Conservation (phyloP, 306 rosid species). For the Begonia loranthoides region DNA sequence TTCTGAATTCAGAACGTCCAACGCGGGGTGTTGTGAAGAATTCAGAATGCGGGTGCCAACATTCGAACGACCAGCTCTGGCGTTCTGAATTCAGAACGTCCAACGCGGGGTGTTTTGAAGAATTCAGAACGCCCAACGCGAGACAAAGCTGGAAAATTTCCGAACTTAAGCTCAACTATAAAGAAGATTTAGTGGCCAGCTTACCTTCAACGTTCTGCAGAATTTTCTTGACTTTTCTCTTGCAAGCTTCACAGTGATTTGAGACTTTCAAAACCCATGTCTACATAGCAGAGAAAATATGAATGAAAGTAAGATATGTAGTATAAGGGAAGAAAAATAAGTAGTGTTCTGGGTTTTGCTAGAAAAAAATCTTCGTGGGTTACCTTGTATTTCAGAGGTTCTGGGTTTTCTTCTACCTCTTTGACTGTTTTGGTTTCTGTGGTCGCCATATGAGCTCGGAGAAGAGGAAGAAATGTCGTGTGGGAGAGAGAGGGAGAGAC, state of each 20-base stretch:
- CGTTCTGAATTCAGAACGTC: no score
- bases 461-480: no score
- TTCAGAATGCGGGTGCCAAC: no score
- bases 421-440: conserved; percentile 21
- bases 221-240: conserved; percentile 40
- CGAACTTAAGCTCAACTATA: neutral
- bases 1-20: no score
- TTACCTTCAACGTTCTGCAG: conserved; percentile 59
- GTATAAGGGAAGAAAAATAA: neutral
- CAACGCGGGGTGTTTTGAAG: no score
- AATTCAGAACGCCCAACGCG: no score
- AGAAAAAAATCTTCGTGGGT: neutral
- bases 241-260: conserved; percentile 76
- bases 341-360: no score
- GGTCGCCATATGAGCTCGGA: conserved; percentile 26
- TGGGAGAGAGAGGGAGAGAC: no score
- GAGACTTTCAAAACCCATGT: conserved; percentile 44
- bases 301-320: neutral
- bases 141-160: neutral
- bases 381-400: conserved; percentile 59
- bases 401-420: conserved; percentile 24
- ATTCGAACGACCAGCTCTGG: no score
- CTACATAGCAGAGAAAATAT: conserved; percentile 11
- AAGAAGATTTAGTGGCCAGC: neutral
- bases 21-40: no score